These are phyloP conservation scores for Tieghemostelium lacteum DNA, from an alignment of 78 protist species.

Conservation along the genomic window DNA sequence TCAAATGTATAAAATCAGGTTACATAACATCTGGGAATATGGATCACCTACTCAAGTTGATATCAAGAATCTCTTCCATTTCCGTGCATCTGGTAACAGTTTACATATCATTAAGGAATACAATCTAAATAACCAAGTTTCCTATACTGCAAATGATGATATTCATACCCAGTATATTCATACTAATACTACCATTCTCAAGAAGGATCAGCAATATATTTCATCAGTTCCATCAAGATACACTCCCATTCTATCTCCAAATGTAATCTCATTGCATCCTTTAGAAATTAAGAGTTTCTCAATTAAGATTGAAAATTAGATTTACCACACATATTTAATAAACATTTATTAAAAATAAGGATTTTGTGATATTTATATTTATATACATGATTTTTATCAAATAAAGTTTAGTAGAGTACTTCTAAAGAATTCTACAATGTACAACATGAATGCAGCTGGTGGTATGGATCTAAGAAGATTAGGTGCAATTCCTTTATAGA, in stretches of 20 bases:
- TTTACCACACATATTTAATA: no score
- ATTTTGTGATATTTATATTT: no score
- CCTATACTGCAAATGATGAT: neutral
- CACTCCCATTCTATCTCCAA: neutral
- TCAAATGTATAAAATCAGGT: neutral
- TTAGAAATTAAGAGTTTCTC: neutral
- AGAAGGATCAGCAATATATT: neutral
- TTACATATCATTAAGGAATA: no score
- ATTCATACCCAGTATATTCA: neutral
- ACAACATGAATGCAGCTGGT: slow-evolving; percentile 72
- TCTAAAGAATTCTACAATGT: slow-evolving; percentile 72
- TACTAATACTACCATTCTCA: neutral
- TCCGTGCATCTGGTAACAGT: neutral
- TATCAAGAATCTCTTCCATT: neutral
- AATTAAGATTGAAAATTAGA: no score
- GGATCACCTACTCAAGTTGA: neutral
- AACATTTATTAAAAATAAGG: no score
- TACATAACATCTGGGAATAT: neutral
- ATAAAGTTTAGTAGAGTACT: no score
- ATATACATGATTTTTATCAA: no score
- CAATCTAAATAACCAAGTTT: neutral
- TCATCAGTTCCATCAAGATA: neutral
- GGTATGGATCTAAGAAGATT: slow-evolving; percentile 45
- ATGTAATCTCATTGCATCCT: neutral
- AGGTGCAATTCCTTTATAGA: slow-evolving; percentile 61